Base-by-base conservation (phyloP, 2,329 filamentous ascomycete genomes). In the Ilyonectria destructans region DNA sequence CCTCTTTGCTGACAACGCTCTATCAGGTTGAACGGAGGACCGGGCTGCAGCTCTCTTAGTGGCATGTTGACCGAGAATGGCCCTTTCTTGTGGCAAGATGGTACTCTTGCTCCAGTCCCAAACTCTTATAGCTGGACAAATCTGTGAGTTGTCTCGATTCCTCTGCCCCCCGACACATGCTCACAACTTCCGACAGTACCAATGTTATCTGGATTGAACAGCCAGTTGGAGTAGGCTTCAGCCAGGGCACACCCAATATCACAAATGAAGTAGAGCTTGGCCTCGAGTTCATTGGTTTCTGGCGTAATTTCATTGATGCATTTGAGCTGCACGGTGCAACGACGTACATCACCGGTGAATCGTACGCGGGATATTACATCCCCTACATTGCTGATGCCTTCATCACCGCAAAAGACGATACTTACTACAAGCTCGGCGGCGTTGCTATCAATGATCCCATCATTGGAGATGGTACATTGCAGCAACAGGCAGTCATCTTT, bases 171-270 rank as follows among this genome's bases (percentile, higher is more conserved):
- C 0, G 0, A 1, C 1, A 1, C 2, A 2, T n/a, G 21, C 23
- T 26, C 2, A 62, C 52, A 31, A 29, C 51, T 19, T 1, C 0
- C n/a, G 2, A 29, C 12, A 76, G 74, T 40, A 93, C 92, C 60
- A 94, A 95, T 79, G 88, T 95, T 75, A 83, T 96, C 54, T 96
- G 90, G 88, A 86, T 93, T 9, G 92, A 93, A 74, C 91, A 93
- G 77, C 90, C 89, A 6, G 82, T 89, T 12, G 86, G 86, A 33
- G 92, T 92, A 0, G 93, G 93, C 15, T 95, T 93, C 78, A 88
- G 90, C 0, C 86, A 88, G 37, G 92, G 92, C 15, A 87, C 81
- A 0, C 84, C 89, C 4, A 92, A 87, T 0, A 91, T 91, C 10
- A 89, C 84, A 4, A 88, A 87, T 72, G 90, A 94, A 71, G 86